A percentile compares a stretch with the other conserved stretches of the same genome.
Evolutionary conservation across 1,284 basidiomycete species (phyloP).

Genomic region (Xerocomus amazonicus): DNA sequence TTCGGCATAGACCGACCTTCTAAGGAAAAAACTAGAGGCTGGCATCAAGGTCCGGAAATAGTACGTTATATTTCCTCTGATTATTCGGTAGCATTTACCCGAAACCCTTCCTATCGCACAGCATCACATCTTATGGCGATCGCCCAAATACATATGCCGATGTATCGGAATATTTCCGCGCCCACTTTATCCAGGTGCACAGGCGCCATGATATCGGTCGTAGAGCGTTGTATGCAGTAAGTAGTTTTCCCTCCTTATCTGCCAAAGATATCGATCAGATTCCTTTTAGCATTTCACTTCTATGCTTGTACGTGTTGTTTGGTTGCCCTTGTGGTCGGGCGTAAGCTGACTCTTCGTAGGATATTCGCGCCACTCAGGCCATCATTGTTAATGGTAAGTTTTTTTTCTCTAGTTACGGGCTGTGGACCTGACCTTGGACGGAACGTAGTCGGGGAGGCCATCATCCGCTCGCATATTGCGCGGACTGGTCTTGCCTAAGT

Average conservation of each 20-base stretch:
- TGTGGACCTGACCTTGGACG: conserved; percentile 6
- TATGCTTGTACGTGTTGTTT: conserved; percentile 57
- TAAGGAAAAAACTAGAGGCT: conserved; percentile 60
- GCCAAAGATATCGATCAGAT: conserved; percentile 13
- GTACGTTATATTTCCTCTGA: conserved; percentile 39
- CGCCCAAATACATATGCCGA: conserved; percentile 67
- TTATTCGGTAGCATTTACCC: conserved; percentile 2
- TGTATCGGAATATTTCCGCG: conserved; percentile 73
- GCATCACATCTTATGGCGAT: conserved; percentile 77
- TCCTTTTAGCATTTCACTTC: conserved; percentile 66
- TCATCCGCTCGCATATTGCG: conserved; percentile 57
- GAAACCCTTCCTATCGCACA: conserved; percentile 27
- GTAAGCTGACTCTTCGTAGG: conserved; percentile 37
- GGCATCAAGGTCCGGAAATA: conserved; percentile 68
- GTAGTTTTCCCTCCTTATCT: conserved; percentile 29
- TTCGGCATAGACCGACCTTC: conserved; percentile 52
- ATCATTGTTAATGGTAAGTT: conserved; percentile 67
- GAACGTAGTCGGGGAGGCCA: conserved; percentile 55
- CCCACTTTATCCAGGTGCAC: conserved; percentile 74
- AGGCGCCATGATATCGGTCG: conserved; percentile 57
- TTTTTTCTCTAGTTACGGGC: neutral
- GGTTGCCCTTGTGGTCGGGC: neutral
- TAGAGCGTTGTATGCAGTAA: conserved; percentile 60
- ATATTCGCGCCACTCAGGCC: conserved; percentile 68
- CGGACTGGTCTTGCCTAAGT: conserved; percentile 48